Base-by-base conservation (phyloP, 2,329 filamentous ascomycete genomes). In the Sphaceloma murrayae region DNA sequence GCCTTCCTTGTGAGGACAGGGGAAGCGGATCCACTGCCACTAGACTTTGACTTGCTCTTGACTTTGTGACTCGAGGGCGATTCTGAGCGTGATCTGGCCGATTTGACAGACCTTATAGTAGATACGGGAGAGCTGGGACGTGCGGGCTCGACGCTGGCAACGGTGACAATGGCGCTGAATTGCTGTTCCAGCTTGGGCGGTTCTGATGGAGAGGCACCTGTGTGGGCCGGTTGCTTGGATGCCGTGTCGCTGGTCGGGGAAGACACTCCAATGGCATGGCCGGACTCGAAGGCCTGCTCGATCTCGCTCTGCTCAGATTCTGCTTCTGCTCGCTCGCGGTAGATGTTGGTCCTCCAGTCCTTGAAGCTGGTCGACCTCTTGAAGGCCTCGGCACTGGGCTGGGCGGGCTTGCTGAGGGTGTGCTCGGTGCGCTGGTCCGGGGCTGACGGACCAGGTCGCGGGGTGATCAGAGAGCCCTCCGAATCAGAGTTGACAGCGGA, bases 381-480 rank as follows among this genome's bases (percentile, higher is more conserved):
- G 42, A 51, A 49, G 38, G 49, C 44, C 24, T 45, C 30, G 29
- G 46, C 24, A 47, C 21, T 16, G 36, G 49, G 26, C 36, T 48
- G n/a, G 33, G 46, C 16, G 14, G 42, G 42, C 22, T 29, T 49
- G 46, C 54, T 57, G 30, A 61, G 46, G 42, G 52, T 55, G 9
- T 46, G 53, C 13, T 46, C 34, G 4, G 56, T 59, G 24, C 57
- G 49, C 40, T 55, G 48, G 9, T 48, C 46, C 1, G 56, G 56
- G 47, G 59, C 55, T 13, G 52, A 42, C 7, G 57, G 58, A n/a
- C 58, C 57, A 32, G 58, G 50, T 45, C 56, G 52, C 14, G 58
- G 58, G 13, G 58, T 61, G 22, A 56, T 59, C 13, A 59, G 54
- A 21, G 52, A 54, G 40, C 27, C 34, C 40, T 59, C 57, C 11